Evolutionary conservation across 169 alveolate species (phyloP), one percentile per base, ranked within the genome.

Genomic region (Cyclospora cayetanensis): DNA sequence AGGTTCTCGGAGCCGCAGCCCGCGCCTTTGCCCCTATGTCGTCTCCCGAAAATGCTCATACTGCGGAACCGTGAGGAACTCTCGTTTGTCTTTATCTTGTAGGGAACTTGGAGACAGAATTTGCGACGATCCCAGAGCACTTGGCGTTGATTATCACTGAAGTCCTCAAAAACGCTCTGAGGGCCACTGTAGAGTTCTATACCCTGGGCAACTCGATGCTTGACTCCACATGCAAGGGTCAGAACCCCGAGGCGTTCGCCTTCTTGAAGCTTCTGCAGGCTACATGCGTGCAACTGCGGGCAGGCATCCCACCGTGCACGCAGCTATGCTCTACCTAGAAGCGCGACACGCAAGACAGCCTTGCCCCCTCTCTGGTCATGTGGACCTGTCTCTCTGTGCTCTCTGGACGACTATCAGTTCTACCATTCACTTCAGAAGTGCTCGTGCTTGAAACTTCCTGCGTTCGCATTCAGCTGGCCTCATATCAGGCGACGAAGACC

Each of bases 161-260:
- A 29, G 31, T 88, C 41, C 52, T 88, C 35, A 88, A 88, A 70
- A 88, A 88, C 79, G 86, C 92, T 12, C 46, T 88, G 68, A 53
- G 92, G 7, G 92, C 92, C 34, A 88, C 92, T 1, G 92, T 88
- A 41, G 92, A 88, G 88, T 68, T 88, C 53, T 55, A 88, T 86
- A 88, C 92, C 43, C 42, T 88, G 86, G 92, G 89, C 5, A 88
- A 88, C 35, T 65, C 85, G 12, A 43, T 86, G 37, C 83, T 86
- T 9, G 85, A 60, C 55, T 41, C 92, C 50, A 31, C 70, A 15
- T 65, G 85, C 2, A 29, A 68, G 31, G 55, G 90, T 82, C n/a
- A n/a, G n/a, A 5, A 25, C 34, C 25, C 7, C 7, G 29, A 63
- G 63, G 25, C 63, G 12, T 12, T 15, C 20, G 63, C 25, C 63